Percentiles rank a stretch among this genome's conserved stretches.
phyloP scores from a whole-genome alignment of 2,329 filamentous ascomycete genomes.

The Karstenula rhodostoma region DNA sequence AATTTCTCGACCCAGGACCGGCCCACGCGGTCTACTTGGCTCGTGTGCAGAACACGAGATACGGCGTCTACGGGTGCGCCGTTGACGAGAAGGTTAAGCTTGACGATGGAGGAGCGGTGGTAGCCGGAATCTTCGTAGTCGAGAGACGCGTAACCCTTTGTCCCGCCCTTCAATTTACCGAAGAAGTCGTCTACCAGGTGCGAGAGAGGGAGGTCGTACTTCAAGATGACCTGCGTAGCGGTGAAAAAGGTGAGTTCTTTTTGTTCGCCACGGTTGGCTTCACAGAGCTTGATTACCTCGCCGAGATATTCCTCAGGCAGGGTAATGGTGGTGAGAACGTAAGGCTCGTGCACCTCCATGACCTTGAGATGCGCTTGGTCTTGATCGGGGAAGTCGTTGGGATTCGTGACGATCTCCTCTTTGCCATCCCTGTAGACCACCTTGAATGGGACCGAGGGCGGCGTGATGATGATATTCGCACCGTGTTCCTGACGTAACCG shows the following conservation, averaged over 20 bases:
- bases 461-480: slow-evolving; percentile 93
- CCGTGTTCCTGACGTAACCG: slow-evolving; percentile 93
- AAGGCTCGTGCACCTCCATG: slow-evolving; percentile 73
- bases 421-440: slow-evolving; percentile 80
- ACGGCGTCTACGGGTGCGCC: slow-evolving; percentile 93
- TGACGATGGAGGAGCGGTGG: slow-evolving; percentile 79
- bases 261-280: slow-evolving; percentile 60
- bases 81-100: slow-evolving; percentile 93
- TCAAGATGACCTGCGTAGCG: slow-evolving; percentile 89
- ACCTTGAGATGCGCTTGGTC: slow-evolving; percentile 64
- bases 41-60: slow-evolving; percentile 84
- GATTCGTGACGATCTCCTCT: slow-evolving; percentile 82
- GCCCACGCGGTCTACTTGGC: slow-evolving; percentile 81
- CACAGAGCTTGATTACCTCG: slow-evolving; percentile 93
- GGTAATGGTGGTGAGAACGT: slow-evolving; percentile 84
- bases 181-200: slow-evolving; percentile 97
- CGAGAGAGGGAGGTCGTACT: slow-evolving; percentile 86
- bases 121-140: slow-evolving; percentile 98
- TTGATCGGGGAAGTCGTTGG: slow-evolving; percentile 84
- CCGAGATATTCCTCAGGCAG: slow-evolving; percentile 94
- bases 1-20: slow-evolving; percentile 93
- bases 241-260: slow-evolving; percentile 87
- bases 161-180: slow-evolving; percentile 90
- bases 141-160: slow-evolving; percentile 93
- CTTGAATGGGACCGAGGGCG: slow-evolving; percentile 92